Evolutionary conservation across 2,329 filamentous ascomycete genomes (phyloP).

Genomic region (Aspergillus sp.): DNA sequence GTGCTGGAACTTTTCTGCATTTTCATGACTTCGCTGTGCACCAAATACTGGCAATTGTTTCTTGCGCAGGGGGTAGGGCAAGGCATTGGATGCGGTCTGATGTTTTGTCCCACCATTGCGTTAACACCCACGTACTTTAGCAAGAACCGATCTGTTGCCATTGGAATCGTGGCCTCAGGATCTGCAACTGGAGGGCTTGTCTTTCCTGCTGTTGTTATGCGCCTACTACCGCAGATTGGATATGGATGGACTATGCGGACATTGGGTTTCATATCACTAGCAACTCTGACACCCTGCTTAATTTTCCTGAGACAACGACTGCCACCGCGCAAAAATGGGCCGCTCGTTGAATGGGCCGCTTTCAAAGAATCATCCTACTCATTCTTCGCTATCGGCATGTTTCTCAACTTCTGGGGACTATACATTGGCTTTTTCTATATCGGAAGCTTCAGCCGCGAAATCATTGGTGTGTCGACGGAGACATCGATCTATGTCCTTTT

Average conservation of each 20-base stretch:
- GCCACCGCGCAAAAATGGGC: constrained; percentile 50
- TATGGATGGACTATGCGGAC: constrained; percentile 66
- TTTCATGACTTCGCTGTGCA: constrained; percentile 52
- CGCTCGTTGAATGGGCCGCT: constrained; percentile 52
- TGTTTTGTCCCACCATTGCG: constrained; percentile 56
- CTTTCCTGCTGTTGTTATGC: constrained; percentile 59
- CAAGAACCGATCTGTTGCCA: constrained; percentile 58
- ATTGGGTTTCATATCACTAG: constrained; percentile 60
- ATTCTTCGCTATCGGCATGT: constrained; percentile 43
- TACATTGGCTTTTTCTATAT: constrained; percentile 56
- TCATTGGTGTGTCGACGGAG: constrained; percentile 42
- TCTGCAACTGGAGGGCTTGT: constrained; percentile 63
- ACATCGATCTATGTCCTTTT: constrained; percentile 61
- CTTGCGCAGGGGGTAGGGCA: constrained; percentile 57
- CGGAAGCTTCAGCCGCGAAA: constrained; percentile 40
- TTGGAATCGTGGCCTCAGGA: constrained; percentile 61
- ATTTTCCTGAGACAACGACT: constrained; percentile 51
- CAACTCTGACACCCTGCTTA: constrained; percentile 41
- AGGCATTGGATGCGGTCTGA: constrained; percentile 55
- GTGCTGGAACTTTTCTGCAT: constrained; percentile 48
- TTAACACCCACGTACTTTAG: constrained; percentile 62
- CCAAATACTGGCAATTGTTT: constrained; percentile 51
- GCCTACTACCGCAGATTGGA: constrained; percentile 59
- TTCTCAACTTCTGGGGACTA: constrained; percentile 52
- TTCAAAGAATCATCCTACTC: constrained; percentile 53